phyloP scores from a whole-genome alignment of 306 rosid species.

The Styphnolobium japonicum region DNA sequence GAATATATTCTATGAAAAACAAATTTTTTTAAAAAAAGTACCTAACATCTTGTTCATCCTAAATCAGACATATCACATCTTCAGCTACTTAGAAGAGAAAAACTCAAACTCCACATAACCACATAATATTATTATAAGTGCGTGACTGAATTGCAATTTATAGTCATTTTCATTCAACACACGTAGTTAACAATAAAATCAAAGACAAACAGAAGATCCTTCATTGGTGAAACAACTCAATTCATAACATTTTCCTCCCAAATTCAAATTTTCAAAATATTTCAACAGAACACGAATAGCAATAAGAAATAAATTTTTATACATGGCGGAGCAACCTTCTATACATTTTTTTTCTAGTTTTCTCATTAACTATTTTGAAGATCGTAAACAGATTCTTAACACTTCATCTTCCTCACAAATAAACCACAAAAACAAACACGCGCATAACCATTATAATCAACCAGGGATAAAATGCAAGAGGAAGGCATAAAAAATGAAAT shows the following conservation, averaged over 20 bases:
- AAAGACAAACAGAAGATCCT: background rate
- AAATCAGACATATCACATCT: background rate
- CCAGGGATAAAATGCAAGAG: no score
- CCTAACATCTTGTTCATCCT: background rate
- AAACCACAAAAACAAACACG: no score
- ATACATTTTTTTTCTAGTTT: background rate
- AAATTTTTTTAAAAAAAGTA: background rate
- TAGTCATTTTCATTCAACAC: background rate
- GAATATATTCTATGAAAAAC: background rate
- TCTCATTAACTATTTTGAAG: background rate
- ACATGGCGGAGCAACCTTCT: background rate
- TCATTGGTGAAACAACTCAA: background rate
- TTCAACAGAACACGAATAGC: background rate
- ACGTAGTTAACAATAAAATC: background rate
- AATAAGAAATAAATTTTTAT: background rate
- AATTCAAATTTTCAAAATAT: background rate
- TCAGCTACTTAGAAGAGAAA: background rate
- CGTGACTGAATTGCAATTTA: background rate
- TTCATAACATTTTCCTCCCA: background rate
- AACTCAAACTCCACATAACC: background rate
- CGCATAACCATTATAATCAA: no score
- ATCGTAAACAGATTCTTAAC: background rate
- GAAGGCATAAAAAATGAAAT: background rate
- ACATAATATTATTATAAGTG: background rate
- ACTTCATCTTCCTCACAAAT: no score